A percentile compares a stretch with the other conserved stretches of the same genome.
Conservation (phyloP, 495 filamentous ascomycete genomes). For the Xylaria acuta region DNA sequence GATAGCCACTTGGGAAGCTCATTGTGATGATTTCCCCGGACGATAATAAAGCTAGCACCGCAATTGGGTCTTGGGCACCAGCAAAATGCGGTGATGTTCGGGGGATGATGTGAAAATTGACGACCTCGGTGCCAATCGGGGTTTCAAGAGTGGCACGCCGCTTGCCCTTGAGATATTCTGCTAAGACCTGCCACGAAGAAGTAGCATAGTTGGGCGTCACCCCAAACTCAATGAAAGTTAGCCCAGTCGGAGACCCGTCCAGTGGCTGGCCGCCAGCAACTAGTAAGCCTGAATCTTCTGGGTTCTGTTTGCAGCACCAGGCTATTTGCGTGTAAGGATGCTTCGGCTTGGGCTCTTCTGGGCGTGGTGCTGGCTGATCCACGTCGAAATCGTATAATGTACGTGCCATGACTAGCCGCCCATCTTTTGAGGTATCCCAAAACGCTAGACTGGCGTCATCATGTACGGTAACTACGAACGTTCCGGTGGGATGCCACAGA, state of each 20-base stretch:
- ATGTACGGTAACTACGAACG: conserved; percentile 84
- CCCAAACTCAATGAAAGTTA: conserved; percentile 90
- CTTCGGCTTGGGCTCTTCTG: conserved; percentile 59
- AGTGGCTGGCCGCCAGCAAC: conserved; percentile 79
- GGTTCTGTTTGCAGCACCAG: conserved; percentile 92
- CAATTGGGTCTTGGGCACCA: conserved; percentile 88
- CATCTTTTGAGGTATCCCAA: conserved; percentile 89
- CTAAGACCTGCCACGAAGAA: conserved; percentile 82
- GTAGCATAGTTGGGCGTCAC: conserved; percentile 88
- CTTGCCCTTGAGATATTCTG: conserved; percentile 77
- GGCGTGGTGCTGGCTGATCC: conserved; percentile 58
- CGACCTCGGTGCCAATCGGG: conserved; percentile 77
- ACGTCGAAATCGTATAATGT: conserved; percentile 76
- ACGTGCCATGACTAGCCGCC: conserved; percentile 80
- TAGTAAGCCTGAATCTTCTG: conserved; percentile 89
- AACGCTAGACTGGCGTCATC: conserved; percentile 90
- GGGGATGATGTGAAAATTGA: conserved; percentile 85
- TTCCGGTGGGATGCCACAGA: conserved; percentile 94
- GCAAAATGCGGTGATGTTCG: conserved; percentile 81
- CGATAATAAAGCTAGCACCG: conserved; percentile 75
- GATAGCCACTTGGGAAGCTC: conserved; percentile 88
- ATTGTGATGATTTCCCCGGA: conserved; percentile 88
- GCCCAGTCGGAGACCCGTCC: conserved; percentile 68
- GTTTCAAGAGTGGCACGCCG: conserved; percentile 71
- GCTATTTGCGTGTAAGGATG: conserved; percentile 73